Evolutionary conservation across 768 basidiomycete species (phyloP).

Genomic region (Pulveroboletus sp.): DNA sequence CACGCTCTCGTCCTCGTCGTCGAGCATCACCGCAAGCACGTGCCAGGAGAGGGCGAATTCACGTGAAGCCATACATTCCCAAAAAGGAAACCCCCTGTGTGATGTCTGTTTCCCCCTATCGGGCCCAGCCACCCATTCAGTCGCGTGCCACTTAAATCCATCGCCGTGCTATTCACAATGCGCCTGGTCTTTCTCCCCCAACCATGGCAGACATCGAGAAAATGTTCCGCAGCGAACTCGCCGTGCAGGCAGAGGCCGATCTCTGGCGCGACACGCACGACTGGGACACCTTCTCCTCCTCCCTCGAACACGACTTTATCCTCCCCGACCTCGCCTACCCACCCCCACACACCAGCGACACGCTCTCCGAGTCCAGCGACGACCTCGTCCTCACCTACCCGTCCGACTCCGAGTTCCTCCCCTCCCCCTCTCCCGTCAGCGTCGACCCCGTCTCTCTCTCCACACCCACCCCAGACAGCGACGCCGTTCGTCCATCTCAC

Average conservation of each 20-base stretch:
- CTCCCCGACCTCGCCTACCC: slow-evolving; percentile 1
- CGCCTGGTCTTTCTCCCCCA: neutral
- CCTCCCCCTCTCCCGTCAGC: slow-evolving; percentile 11
- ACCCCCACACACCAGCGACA: neutral
- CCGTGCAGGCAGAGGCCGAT: slow-evolving; percentile 5
- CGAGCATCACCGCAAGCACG: slow-evolving; percentile 27
- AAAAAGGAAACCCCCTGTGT: slow-evolving; percentile 15
- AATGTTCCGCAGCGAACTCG: slow-evolving; percentile 22
- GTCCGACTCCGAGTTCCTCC: slow-evolving; percentile 25
- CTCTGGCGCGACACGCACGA: neutral
- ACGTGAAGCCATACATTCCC: neutral
- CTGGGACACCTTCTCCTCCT: neutral
- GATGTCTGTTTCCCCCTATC: neutral
- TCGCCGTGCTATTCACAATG: slow-evolving; percentile 13
- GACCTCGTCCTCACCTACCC: slow-evolving; percentile 15
- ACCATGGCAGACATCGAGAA: slow-evolving; percentile 24
- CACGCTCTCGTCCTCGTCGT: slow-evolving; percentile 70
- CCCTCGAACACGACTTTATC: slow-evolving; percentile 1
- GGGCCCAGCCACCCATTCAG: slow-evolving; percentile 12
- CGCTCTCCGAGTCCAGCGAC: slow-evolving; percentile 14
- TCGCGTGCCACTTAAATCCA: slow-evolving; percentile 6
- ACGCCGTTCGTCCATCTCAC: slow-evolving; percentile 15
- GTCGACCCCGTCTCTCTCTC: slow-evolving; percentile 12
- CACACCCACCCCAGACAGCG: neutral
- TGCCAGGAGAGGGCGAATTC: slow-evolving; percentile 10